These are phyloP conservation scores for Stephanocyclus meneghinianus DNA, from an alignment of 352 stramenopile species.

Conservation along the genomic window DNA sequence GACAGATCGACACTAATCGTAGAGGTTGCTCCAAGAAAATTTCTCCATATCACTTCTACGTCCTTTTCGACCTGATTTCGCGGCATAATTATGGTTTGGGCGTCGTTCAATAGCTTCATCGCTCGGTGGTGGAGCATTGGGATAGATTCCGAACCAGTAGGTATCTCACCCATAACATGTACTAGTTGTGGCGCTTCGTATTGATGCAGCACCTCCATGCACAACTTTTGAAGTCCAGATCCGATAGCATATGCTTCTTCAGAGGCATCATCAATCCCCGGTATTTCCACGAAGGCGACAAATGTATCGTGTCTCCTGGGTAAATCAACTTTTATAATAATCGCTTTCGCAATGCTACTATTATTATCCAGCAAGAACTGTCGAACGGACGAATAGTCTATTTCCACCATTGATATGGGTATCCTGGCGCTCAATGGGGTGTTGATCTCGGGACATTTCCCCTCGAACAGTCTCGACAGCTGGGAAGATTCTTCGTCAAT, in stretches of 20 bases:
- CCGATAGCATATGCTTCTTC: background rate
- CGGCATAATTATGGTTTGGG: constrained; percentile 4
- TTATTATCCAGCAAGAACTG: constrained; percentile 13
- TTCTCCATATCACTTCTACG: constrained; percentile 51
- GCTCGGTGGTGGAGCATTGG: background rate
- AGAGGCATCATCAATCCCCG: background rate
- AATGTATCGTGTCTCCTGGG: background rate
- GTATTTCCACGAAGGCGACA: background rate
- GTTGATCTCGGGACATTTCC: constrained; percentile 52
- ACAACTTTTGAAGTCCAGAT: background rate
- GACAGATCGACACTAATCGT: constrained; percentile 40
- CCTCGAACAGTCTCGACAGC: constrained; percentile 55
- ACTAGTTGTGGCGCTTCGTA: constrained; percentile 1
- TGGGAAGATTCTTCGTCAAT: constrained; percentile 56
- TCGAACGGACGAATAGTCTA: constrained; percentile 39
- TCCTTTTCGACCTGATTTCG: constrained; percentile 10
- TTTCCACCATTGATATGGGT: constrained; percentile 30
- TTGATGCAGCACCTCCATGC: background rate
- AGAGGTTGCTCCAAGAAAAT: constrained; percentile 58
- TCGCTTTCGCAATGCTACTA: background rate
- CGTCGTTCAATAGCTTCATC: background rate
- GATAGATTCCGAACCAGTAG: background rate
- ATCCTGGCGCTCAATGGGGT: constrained; percentile 53
- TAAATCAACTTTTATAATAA: constrained; percentile 2
- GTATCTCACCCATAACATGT: background rate